phyloP scores from a whole-genome alignment of 495 filamentous ascomycete species.

The Penicillium bialowiezense region DNA sequence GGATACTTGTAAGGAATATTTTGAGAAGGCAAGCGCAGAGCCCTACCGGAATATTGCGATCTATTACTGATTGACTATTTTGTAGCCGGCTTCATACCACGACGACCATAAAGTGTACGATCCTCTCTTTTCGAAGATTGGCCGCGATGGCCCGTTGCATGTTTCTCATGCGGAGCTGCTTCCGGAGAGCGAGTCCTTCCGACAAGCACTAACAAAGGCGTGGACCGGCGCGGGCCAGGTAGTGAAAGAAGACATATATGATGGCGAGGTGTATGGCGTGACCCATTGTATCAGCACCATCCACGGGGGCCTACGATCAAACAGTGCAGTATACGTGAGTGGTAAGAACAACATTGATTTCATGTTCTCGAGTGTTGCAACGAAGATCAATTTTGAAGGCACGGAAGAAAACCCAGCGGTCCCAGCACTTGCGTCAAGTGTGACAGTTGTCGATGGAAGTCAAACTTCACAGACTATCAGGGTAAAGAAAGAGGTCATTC shows the following conservation, averaged over 20 bases:
- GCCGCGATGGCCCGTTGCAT: conserved; percentile 40
- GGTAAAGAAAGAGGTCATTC: conserved; percentile 39
- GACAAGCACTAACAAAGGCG: conserved; percentile 46
- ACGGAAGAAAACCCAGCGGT: background rate
- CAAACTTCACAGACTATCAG: background rate
- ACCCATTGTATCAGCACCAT: conserved; percentile 48
- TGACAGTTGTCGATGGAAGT: conserved; percentile 29
- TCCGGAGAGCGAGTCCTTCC: conserved; percentile 45
- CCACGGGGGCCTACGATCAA: conserved; percentile 50
- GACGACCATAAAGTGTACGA: conserved; percentile 35
- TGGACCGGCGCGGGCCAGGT: conserved; percentile 36
- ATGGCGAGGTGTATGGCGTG: conserved; percentile 48
- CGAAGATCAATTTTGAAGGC: background rate
- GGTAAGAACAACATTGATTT: conserved; percentile 46
- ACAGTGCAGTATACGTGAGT: conserved; percentile 42
- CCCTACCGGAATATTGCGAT: background rate
- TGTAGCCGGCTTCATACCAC: conserved; percentile 42
- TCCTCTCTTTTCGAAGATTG: conserved; percentile 37
- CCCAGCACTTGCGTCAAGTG: background rate
- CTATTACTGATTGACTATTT: background rate
- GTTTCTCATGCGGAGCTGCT: conserved; percentile 49
- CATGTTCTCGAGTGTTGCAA: background rate
- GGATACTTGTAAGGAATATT: conserved; percentile 39
- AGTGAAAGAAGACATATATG: conserved; percentile 23
- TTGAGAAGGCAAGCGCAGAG: conserved; percentile 31